These are phyloP conservation scores for Capronia epimyces DNA, from an alignment of 2,329 filamentous ascomycete species.

Conservation along the genomic window DNA sequence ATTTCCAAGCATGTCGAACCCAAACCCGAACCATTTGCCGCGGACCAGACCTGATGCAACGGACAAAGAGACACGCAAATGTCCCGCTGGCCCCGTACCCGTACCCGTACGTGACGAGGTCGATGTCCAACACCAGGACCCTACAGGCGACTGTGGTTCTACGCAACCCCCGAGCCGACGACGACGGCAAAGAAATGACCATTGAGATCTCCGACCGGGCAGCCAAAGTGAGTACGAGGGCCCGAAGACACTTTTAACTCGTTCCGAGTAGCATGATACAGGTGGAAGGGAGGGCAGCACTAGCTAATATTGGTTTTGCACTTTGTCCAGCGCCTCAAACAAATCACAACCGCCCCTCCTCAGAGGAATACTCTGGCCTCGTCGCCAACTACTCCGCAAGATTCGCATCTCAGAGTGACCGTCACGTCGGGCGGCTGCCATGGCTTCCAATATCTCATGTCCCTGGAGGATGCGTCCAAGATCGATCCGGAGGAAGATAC, in stretches of 20 bases:
- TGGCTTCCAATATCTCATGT: constrained; percentile 97
- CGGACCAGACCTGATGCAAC: neutral
- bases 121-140: constrained; percentile 35
- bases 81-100: neutral
- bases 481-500: constrained; percentile 73
- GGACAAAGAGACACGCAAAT: neutral
- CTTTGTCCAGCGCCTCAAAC: constrained; percentile 55
- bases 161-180: constrained; percentile 69
- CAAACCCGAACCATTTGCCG: constrained; percentile 13
- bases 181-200: constrained; percentile 76
- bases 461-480: constrained; percentile 57
- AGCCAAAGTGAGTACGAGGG: constrained; percentile 61
- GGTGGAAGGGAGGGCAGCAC: too few species aligned
- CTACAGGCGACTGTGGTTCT: constrained; percentile 40
- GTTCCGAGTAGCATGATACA: too few species aligned
- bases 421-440: constrained; percentile 94
- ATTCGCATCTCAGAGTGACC: constrained; percentile 80
- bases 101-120: neutral
- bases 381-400: constrained; percentile 43
- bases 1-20: constrained; percentile 24
- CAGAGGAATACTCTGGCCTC: constrained; percentile 38
- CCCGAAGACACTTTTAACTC: constrained; percentile 1
- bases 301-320: neutral
- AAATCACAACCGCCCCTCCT: constrained; percentile 65
- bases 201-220: constrained; percentile 81